Base-by-base conservation (phyloP, 116 monocot species). In the Phalaenopsis hybrid region DNA sequence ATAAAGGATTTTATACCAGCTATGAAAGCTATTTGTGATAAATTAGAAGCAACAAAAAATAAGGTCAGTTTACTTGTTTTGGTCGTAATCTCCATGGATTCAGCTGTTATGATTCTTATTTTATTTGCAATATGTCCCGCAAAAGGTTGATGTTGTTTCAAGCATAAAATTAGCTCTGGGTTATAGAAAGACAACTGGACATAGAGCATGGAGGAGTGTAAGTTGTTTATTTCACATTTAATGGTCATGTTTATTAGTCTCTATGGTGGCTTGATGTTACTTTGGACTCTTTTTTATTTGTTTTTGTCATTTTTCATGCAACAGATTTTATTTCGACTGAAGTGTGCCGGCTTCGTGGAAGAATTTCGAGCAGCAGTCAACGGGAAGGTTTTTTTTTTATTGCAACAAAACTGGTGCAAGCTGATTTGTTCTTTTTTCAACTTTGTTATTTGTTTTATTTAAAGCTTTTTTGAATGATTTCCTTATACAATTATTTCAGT, bases 181-280 rank as follows among this genome's bases (percentile, higher is more conserved):
- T 23, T 98, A 98, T 80, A 87, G 93, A 77, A 65, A 74, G 80
- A 77, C 79, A 1, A 16, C 28, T 9, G 95, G 98, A 21, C 95
- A 98, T 76, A 91, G 93, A 90, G 89, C 86, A 73, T 98, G 98
- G 98, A 98, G 95, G 89, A 91, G 79, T 86, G 98, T 98, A 82
- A 85, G 91, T 89, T 77, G 20, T 65, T 80, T 78, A 6, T 13
- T 78, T 59, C 65, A 67, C 75, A 21, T 37, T 70, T 69, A 44
- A 57, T 23, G 44, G 48, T 79, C 3, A 57, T 37, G 65, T 25
- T 41, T 20, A 75, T 10, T 75, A 75, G n/a, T 12, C 20, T 45
- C n/a, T 46, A 75, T 46, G 21, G 28, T 79, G 20, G 79, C 3
- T 57, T 44, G 13, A 43, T 28, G 44, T 79, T 59, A 31, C 6